Conservation (phyloP, 108 stramenopile genomes). For the Nitzschia sp. region DNA sequence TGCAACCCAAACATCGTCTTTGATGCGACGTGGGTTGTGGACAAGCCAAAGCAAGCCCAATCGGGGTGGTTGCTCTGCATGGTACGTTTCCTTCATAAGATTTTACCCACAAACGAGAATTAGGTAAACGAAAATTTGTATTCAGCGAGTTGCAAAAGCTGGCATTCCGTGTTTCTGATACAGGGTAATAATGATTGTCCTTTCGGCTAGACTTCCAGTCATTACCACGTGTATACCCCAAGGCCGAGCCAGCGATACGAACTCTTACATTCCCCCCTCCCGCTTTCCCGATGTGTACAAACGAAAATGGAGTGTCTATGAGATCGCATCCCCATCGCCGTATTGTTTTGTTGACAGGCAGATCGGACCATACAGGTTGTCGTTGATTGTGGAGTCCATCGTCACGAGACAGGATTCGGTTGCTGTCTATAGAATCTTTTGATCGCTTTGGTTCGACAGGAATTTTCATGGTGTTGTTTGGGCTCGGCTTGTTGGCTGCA, state of each 20-base stretch:
- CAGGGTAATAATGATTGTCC: constrained; percentile 38
- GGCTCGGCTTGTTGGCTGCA: too few species aligned
- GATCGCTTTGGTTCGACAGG: too few species aligned
- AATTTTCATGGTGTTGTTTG: too few species aligned
- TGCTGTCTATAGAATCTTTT: too few species aligned
- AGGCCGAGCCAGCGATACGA: constrained; percentile 36
- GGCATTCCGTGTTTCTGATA: not conserved
- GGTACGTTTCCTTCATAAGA: constrained; percentile 30
- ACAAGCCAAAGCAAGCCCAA: constrained; percentile 45
- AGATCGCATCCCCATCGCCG: constrained; percentile 48
- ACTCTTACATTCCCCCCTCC: constrained; percentile 43
- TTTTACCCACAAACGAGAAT: not conserved
- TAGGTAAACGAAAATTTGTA: constrained; percentile 11
- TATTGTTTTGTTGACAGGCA: constrained; percentile 24
- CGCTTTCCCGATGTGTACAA: constrained; percentile 51
- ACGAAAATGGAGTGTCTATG: constrained; percentile 41
- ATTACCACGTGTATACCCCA: constrained; percentile 25
- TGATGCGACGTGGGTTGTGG: constrained; percentile 1
- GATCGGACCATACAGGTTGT: not conserved
- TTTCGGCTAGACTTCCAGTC: constrained; percentile 12
- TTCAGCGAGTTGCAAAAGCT: constrained; percentile 35
- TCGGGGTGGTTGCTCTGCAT: constrained; percentile 46
- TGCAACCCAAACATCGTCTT: not conserved
- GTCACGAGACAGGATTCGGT: too few species aligned
- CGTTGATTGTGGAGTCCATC: not conserved